These are phyloP conservation scores for Hanseniaspora occidentalis DNA, from an alignment of 805 yeast genomes.

Conservation along the genomic window DNA sequence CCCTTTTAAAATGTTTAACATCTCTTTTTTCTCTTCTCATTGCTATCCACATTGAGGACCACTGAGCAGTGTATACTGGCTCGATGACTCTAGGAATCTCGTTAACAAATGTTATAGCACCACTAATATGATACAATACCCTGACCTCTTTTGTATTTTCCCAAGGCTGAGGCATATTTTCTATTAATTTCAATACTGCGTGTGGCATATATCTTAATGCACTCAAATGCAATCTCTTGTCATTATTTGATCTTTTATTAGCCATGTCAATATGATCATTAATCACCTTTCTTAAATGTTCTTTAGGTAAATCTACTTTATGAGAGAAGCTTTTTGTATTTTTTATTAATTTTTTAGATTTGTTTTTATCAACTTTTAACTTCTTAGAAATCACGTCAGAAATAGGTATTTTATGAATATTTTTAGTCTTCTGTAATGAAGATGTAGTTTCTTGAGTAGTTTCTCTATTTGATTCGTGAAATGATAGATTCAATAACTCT, in stretches of 20 bases:
- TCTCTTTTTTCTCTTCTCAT: conserved; percentile 94
- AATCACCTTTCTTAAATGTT: conserved; percentile 77
- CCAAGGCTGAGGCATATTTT: conserved; percentile 99
- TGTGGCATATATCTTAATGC: conserved; percentile 94
- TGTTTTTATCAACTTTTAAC: conserved; percentile 31
- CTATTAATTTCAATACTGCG: conserved; percentile 77
- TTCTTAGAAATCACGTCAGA: conserved; percentile 60
- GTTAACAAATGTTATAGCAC: conserved; percentile 91
- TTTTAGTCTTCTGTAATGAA: conserved; percentile 10
- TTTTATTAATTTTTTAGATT: conserved; percentile 11
- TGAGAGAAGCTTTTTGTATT: conserved; percentile 25
- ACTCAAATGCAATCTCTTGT: conserved; percentile 78
- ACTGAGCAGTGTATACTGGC: conserved; percentile 84
- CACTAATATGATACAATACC: conserved; percentile 80
- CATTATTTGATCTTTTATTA: conserved; percentile 63
- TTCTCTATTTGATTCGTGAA: conserved; percentile 9
- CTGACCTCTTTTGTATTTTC: conserved; percentile 74
- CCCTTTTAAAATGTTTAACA: conserved; percentile 75
- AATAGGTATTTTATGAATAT: conserved; percentile 26
- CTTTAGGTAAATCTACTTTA: conserved; percentile 84
- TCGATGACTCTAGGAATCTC: conserved; percentile 87
- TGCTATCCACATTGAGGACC: conserved; percentile 87
- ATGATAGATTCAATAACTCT: too few species aligned
- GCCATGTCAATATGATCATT: conserved; percentile 78
- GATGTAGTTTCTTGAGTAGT: conserved; percentile 4